These are phyloP conservation scores for Antitrichia curtipendula DNA, from an alignment of 225 moss, liverwort and hornwort species.

Conservation along the genomic window DNA sequence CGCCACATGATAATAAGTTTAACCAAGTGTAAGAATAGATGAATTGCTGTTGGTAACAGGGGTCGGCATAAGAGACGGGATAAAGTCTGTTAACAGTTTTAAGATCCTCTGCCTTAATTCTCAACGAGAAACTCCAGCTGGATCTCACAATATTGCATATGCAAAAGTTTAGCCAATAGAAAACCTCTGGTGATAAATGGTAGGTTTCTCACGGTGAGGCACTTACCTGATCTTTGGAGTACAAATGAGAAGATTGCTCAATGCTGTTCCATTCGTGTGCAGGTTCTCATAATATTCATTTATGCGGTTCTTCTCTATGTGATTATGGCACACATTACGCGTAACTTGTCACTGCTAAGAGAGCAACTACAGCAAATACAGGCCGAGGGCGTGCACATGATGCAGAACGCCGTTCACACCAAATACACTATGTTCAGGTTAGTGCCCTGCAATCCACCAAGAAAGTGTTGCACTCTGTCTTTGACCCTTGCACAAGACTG, in stretches of 20 bases:
- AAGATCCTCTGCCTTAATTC: not conserved
- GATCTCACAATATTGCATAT: not conserved
- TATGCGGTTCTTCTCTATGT: conserved; percentile 66
- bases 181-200: not conserved
- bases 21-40: not conserved
- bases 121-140: not conserved
- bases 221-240: not conserved
- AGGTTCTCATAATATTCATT: conserved; percentile 67
- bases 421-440: conserved; percentile 86
- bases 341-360: conserved; percentile 49
- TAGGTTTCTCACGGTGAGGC: not conserved
- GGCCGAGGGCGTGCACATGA: conserved; percentile 71
- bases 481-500: not conserved
- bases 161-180: not conserved
- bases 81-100: too few relatives aligned
- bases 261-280: conserved; percentile 2
- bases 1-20: not conserved
- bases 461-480: not conserved
- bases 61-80: not conserved
- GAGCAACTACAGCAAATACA: conserved; percentile 82
- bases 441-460: not conserved
- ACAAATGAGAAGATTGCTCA: not conserved
- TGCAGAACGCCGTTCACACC: conserved; percentile 70
- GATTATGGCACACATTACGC: conserved; percentile 61
- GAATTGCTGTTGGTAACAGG: not conserved